phyloP scores from a whole-genome alignment of 2,329 filamentous ascomycete species.

The Myotisia sp. region DNA sequence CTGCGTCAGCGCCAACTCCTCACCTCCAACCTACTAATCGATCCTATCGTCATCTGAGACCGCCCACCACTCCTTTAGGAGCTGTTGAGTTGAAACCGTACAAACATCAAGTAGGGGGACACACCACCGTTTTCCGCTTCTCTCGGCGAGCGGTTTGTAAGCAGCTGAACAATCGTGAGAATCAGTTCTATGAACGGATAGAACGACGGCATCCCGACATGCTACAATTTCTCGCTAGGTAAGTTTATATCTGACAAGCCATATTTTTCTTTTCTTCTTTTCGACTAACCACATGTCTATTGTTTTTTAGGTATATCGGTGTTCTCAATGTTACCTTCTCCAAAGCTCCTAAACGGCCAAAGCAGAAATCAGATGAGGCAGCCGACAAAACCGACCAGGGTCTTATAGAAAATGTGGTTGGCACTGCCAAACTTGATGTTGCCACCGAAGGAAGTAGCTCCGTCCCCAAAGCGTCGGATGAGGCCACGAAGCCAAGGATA shows the following conservation, averaged over 20 bases:
- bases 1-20: slow-evolving; percentile 20
- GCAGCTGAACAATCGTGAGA: slow-evolving; percentile 93
- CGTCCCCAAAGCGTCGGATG: slow-evolving; percentile 3
- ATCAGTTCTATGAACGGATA: slow-evolving; percentile 96
- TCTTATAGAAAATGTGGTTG: slow-evolving; percentile 1
- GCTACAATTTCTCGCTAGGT: slow-evolving; percentile 74
- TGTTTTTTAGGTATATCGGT: slow-evolving; percentile 64
- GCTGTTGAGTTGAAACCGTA: slow-evolving; percentile 95
- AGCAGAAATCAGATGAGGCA: slow-evolving; percentile 25
- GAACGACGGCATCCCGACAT: slow-evolving; percentile 83
- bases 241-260: slow-evolving; percentile 32
- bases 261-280: slow-evolving; percentile 1
- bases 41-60: slow-evolving; percentile 10
- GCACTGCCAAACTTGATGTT: slow-evolving; percentile 2
- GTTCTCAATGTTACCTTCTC: slow-evolving; percentile 93
- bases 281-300: slow-evolving; percentile 3
- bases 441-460: neutral
- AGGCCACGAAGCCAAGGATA: slow-evolving; percentile 30
- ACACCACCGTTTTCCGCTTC: slow-evolving; percentile 92
- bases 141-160: slow-evolving; percentile 93
- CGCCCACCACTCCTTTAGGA: slow-evolving; percentile 48
- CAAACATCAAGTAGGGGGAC: slow-evolving; percentile 91
- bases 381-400: slow-evolving; percentile 5
- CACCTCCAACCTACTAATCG: slow-evolving; percentile 16
- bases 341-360: slow-evolving; percentile 55